A percentile compares a stretch with the other conserved stretches of the same genome.
Conservation (phyloP, 73 alveolate genomes). For the Paramecium pentaurelia region DNA sequence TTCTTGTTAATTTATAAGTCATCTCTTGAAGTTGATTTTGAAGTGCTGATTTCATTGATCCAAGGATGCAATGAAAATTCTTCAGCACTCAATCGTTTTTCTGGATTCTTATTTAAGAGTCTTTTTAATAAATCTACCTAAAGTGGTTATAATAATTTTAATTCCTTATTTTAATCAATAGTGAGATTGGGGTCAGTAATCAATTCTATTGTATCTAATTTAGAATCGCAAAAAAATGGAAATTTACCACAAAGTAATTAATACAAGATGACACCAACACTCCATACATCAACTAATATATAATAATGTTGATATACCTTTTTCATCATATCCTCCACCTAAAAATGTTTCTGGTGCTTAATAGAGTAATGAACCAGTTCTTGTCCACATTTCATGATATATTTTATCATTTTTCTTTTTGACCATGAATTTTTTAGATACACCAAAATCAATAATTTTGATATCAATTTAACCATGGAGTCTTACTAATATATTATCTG, state of each 20-base stretch:
- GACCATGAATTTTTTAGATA: neutral
- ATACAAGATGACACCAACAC: conserved; percentile 27
- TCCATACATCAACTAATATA: conserved; percentile 37
- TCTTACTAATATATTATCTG: conserved; percentile 60
- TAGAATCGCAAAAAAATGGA: conserved; percentile 3
- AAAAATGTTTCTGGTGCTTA: conserved; percentile 34
- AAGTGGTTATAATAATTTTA: neutral
- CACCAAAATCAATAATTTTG: conserved; percentile 34
- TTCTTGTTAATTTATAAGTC: neutral
- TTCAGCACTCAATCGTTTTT: conserved; percentile 10
- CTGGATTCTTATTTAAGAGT: conserved; percentile 2
- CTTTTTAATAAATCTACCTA: neutral
- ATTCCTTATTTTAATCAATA: neutral
- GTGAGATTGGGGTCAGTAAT: neutral
- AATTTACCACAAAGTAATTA: neutral
- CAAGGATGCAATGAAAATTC: conserved; percentile 16
- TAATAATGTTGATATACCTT: neutral
- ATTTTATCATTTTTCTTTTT: neutral
- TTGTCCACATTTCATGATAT: conserved; percentile 39
- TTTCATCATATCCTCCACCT: conserved; percentile 25
- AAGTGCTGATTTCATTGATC: neutral
- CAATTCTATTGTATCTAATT: conserved; percentile 34
- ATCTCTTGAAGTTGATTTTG: neutral
- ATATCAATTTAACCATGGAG: neutral
- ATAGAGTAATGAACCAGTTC: conserved; percentile 12